These are phyloP conservation scores for Trametes coccinea DNA, from an alignment of 768 basidiomycete genomes.

Conservation along the genomic window DNA sequence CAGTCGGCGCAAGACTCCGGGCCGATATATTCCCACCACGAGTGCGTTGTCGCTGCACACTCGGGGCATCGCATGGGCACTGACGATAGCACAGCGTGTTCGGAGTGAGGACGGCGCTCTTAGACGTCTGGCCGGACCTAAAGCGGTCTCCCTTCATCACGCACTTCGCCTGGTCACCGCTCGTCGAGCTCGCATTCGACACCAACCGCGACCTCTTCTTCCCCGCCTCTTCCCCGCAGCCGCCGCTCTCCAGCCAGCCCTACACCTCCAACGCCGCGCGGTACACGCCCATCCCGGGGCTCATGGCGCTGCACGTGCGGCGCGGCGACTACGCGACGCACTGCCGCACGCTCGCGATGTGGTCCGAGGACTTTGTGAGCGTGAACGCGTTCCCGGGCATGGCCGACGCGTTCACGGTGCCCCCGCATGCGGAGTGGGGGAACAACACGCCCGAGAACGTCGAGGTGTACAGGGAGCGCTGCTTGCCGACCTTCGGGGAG, in stretches of 20 bases:
- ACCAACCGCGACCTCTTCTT: slow-evolving; percentile 20
- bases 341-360: slow-evolving; percentile 28
- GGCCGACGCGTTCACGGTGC: slow-evolving; percentile 43
- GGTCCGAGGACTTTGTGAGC: slow-evolving; percentile 44
- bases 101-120: slow-evolving; percentile 15
- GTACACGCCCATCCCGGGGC: slow-evolving; percentile 14
- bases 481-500: slow-evolving; percentile 51
- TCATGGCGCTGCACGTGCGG: slow-evolving; percentile 18
- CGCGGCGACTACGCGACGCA: slow-evolving; percentile 19
- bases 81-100: slow-evolving; percentile 19
- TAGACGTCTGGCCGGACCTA: slow-evolving; percentile 42
- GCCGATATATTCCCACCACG: slow-evolving; percentile 11
- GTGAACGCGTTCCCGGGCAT: slow-evolving; percentile 55
- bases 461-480: slow-evolving; percentile 44
- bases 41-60: neutral
- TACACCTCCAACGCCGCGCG: slow-evolving; percentile 10
- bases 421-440: slow-evolving; percentile 24
- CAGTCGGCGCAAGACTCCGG: slow-evolving; percentile 7
- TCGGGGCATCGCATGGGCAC: neutral
- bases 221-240: neutral
- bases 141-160: slow-evolving; percentile 47
- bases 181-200: slow-evolving; percentile 44
- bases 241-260: slow-evolving; percentile 7
- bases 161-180: slow-evolving; percentile 52
- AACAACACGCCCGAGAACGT: slow-evolving; percentile 26